Percentiles rank a stretch among this genome's conserved stretches.
phyloP scores from a whole-genome alignment of 2,329 filamentous ascomycete genomes.

The Ceratocystis colombiana region DNA sequence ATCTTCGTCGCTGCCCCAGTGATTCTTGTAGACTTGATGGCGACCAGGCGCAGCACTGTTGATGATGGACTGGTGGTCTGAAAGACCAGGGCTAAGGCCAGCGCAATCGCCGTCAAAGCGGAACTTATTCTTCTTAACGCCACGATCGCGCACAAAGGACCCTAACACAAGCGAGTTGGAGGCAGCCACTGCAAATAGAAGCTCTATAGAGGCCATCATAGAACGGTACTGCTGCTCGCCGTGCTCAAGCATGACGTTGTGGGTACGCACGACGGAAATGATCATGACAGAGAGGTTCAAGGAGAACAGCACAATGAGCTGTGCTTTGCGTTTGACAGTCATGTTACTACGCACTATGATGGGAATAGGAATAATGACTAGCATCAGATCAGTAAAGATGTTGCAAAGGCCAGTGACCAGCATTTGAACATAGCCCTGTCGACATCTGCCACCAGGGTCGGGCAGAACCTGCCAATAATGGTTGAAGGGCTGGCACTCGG shows the following conservation, averaged over 20 bases:
- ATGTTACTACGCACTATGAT: constrained; percentile 75
- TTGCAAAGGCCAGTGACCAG: constrained; percentile 85
- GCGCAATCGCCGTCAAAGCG: constrained; percentile 35
- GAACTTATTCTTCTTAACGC: constrained; percentile 81
- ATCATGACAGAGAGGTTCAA: constrained; percentile 70
- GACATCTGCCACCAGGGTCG: constrained; percentile 75
- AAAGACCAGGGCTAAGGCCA: constrained; percentile 7
- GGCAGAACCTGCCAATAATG: constrained; percentile 76
- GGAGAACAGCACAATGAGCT: constrained; percentile 71
- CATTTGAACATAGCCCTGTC: constrained; percentile 77
- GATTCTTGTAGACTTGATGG: constrained; percentile 40
- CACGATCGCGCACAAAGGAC: constrained; percentile 83
- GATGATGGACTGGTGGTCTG: constrained; percentile 18
- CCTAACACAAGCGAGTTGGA: constrained; percentile 85
- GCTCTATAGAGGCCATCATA: constrained; percentile 78
- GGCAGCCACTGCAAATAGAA: constrained; percentile 75
- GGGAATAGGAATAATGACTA: constrained; percentile 80
- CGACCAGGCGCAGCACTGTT: constrained; percentile 34
- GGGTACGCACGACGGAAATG: constrained; percentile 73
- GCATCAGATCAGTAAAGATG: constrained; percentile 75
- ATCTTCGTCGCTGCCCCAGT: constrained; percentile 87
- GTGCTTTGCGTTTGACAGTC: constrained; percentile 64
- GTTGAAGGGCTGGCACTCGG: constrained; percentile 67
- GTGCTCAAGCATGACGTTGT: constrained; percentile 57
- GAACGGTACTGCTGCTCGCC: constrained; percentile 81